Evolutionary conservation across 2,329 filamentous ascomycete genomes (phyloP).

Genomic region (Calonectria hawksworthii): DNA sequence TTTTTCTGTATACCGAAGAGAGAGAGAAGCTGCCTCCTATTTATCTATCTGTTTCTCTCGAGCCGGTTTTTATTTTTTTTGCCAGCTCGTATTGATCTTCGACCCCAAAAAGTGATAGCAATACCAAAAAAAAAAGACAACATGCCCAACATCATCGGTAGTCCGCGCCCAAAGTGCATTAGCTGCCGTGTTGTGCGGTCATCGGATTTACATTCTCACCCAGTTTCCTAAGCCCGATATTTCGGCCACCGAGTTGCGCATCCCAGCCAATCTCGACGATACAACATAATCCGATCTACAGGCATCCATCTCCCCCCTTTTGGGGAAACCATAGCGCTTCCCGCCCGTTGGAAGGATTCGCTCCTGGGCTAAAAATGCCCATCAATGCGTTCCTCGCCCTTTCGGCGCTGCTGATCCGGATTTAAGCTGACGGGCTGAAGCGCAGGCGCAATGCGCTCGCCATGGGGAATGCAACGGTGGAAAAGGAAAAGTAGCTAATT

Average conservation of each 20-base stretch:
- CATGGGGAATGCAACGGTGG: background rate
- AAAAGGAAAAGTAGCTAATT: background rate
- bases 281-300: slow-evolving; percentile 1
- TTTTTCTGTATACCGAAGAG: background rate
- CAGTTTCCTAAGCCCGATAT: background rate
- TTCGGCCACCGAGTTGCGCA: slow-evolving; percentile 1
- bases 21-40: background rate
- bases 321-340: background rate
- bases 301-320: background rate
- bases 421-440: background rate
- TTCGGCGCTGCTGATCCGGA: background rate
- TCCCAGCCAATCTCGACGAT: background rate
- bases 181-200: background rate
- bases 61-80: background rate
- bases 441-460: background rate
- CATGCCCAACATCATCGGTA: background rate
- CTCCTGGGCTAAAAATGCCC: background rate
- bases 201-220: slow-evolving; percentile 12
- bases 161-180: background rate
- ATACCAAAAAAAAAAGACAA: background rate
- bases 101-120: background rate
- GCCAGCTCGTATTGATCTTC: background rate
- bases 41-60: slow-evolving; percentile 7
- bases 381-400: background rate
- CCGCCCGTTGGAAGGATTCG: too few relatives aligned